These are phyloP conservation scores for Paramarasmius palmivorus DNA, from an alignment of 1,284 basidiomycete species.

Conservation along the genomic window DNA sequence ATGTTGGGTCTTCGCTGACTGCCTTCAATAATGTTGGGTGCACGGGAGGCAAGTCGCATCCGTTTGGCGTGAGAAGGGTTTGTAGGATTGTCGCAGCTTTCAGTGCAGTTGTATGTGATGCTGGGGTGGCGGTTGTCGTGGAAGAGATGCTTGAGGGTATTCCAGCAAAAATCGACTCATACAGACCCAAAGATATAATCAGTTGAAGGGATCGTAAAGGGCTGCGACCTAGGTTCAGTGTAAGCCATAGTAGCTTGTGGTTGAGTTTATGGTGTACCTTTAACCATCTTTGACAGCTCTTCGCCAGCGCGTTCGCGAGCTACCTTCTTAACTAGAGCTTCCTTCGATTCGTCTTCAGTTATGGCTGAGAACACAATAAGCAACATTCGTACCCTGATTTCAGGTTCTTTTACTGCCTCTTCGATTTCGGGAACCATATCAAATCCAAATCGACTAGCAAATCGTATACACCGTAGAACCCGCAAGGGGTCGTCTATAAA, in stretches of 20 bases:
- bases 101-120: conserved; percentile 42
- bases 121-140: conserved; percentile 44
- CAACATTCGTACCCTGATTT: conserved; percentile 61
- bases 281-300: conserved; percentile 90
- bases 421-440: conserved; percentile 73
- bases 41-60: conserved; percentile 34
- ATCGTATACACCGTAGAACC: conserved; percentile 88
- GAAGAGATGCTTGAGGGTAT: conserved; percentile 44
- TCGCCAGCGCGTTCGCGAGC: conserved; percentile 89
- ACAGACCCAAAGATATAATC: conserved; percentile 71
- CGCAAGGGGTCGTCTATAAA: conserved; percentile 95
- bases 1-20: conserved; percentile 37
- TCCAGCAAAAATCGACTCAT: conserved; percentile 69
- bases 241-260: conserved; percentile 2
- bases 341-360: conserved; percentile 39
- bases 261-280: conserved; percentile 46
- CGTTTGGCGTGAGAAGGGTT: conserved; percentile 39
- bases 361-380: not conserved
- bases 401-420: conserved; percentile 63
- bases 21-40: conserved; percentile 50
- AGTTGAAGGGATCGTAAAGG: conserved; percentile 75
- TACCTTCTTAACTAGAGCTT: conserved; percentile 77
- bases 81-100: conserved; percentile 63
- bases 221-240: conserved; percentile 53
- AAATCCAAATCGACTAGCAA: conserved; percentile 90